phyloP scores from a whole-genome alignment of 2,329 filamentous ascomycete species.

The Aspergillus niger region DNA sequence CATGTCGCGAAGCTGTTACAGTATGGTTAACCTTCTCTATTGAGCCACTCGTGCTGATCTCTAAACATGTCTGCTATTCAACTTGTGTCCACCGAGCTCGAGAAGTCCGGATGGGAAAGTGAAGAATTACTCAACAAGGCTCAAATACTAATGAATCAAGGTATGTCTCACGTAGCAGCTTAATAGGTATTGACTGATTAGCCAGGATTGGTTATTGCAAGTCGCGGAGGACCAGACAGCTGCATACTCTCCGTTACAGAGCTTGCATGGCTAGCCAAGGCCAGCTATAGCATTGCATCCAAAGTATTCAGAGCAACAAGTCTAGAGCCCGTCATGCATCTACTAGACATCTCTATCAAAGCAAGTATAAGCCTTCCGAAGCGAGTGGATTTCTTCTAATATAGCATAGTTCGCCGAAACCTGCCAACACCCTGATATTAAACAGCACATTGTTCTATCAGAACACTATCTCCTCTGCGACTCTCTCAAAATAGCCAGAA shows the following conservation, averaged over 20 bases:
- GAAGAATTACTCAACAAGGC: conserved; percentile 49
- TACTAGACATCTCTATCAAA: conserved; percentile 53
- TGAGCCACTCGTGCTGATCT: conserved; percentile 13
- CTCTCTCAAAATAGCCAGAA: conserved; percentile 60
- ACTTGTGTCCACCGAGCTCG: conserved; percentile 49
- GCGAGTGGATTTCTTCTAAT: conserved; percentile 34
- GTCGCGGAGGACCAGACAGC: conserved; percentile 43
- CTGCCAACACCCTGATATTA: conserved; percentile 27
- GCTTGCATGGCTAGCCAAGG: conserved; percentile 81
- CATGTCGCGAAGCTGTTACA: conserved; percentile 67
- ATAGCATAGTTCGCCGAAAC: conserved; percentile 44
- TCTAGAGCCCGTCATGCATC: conserved; percentile 55
- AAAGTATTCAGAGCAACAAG: conserved; percentile 62
- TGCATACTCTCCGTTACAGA: conserved; percentile 64
- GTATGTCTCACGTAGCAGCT: conserved; percentile 31
- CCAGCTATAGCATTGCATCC: conserved; percentile 75
- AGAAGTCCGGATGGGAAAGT: conserved; percentile 29
- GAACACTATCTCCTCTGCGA: conserved; percentile 69
- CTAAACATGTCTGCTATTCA: conserved; percentile 46
- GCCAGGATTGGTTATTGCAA: conserved; percentile 32
- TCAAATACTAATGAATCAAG: conserved; percentile 57
- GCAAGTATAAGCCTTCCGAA: conserved; percentile 27
- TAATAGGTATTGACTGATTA: background rate
- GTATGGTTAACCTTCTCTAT: conserved; percentile 42
- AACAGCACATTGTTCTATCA: conserved; percentile 50